Evolutionary conservation across 345 rosid genomes (phyloP).

Genomic region (Turnera subulata): DNA sequence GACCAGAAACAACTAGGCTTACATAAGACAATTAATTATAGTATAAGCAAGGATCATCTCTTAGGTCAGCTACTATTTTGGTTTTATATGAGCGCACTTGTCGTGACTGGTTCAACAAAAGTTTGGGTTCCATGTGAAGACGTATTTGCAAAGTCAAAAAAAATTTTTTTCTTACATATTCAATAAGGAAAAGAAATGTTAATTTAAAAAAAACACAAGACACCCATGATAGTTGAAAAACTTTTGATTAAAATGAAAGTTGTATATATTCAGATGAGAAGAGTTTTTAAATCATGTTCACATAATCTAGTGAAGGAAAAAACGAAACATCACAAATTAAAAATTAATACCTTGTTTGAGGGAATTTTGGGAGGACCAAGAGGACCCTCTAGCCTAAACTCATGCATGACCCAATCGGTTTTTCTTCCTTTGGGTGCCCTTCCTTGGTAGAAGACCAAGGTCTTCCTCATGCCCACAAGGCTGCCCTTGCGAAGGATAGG

Average conservation of each 20-base stretch:
- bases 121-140: neutral
- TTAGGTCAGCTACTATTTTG: constrained; percentile 8
- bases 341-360: constrained; percentile 32
- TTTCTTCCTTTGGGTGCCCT: constrained; percentile 89
- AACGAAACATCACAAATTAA: no score
- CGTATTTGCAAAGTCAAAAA: constrained; percentile 7
- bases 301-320: no score
- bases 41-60: constrained; percentile 1
- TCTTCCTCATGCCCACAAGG: constrained; percentile 90
- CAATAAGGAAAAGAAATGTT: neutral
- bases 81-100: neutral
- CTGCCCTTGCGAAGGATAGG: constrained; percentile 40
- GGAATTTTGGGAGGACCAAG: constrained; percentile 30
- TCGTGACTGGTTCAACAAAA: neutral
- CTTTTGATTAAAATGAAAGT: no score
- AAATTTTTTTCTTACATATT: neutral
- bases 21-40: constrained; percentile 4
- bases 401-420: constrained; percentile 94
- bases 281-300: neutral
- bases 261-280: no score
- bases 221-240: constrained; percentile 7
- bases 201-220: constrained; percentile 1
- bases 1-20: neutral
- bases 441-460: constrained; percentile 85
- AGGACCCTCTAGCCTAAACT: constrained; percentile 66